Percentiles rank a stretch among this genome's conserved stretches.
phyloP scores from a whole-genome alignment of 2,329 filamentous ascomycete genomes.

The Domatiomyces catenatus region DNA sequence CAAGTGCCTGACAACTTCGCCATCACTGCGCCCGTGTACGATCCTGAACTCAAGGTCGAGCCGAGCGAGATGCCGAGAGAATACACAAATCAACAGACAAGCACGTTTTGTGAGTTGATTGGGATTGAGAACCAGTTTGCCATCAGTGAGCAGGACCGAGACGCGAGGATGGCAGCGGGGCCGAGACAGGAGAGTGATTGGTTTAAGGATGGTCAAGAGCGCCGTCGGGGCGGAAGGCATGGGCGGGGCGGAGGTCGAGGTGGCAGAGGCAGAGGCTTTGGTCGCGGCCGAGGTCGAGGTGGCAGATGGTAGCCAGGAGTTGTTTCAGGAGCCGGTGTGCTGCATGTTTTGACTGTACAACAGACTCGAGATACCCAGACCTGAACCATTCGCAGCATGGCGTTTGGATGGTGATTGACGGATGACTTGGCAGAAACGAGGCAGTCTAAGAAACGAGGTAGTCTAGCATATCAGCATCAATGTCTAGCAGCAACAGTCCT shows the following conservation, averaged over 20 bases:
- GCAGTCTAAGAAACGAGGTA: not conserved
- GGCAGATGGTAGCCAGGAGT: not conserved
- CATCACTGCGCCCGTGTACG: constrained; percentile 58
- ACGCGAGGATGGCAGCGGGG: constrained; percentile 41
- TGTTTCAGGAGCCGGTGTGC: not conserved
- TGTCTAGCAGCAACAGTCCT: constrained; percentile 2
- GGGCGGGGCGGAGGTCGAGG: constrained; percentile 12
- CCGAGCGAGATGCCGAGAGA: constrained; percentile 54
- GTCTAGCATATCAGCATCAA: not conserved
- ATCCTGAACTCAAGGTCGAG: constrained; percentile 40
- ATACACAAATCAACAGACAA: constrained; percentile 76
- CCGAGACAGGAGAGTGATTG: constrained; percentile 33
- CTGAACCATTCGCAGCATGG: not conserved
- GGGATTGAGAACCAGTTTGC: constrained; percentile 63
- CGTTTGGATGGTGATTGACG: not conserved
- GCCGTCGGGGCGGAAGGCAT: constrained; percentile 11
- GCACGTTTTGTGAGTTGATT: constrained; percentile 62
- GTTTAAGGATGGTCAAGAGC: constrained; percentile 5
- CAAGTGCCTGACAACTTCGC: constrained; percentile 64
- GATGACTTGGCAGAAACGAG: not conserved
- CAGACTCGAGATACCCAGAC: not conserved
- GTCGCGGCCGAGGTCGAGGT: constrained; percentile 4
- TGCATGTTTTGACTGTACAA: not conserved
- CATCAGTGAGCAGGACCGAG: constrained; percentile 55
- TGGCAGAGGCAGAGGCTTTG: constrained; percentile 4